A percentile compares a stretch with the other conserved stretches of the same genome.
phyloP scores from a whole-genome alignment of 1,284 basidiomycete genomes.

The Irpex sp. region DNA sequence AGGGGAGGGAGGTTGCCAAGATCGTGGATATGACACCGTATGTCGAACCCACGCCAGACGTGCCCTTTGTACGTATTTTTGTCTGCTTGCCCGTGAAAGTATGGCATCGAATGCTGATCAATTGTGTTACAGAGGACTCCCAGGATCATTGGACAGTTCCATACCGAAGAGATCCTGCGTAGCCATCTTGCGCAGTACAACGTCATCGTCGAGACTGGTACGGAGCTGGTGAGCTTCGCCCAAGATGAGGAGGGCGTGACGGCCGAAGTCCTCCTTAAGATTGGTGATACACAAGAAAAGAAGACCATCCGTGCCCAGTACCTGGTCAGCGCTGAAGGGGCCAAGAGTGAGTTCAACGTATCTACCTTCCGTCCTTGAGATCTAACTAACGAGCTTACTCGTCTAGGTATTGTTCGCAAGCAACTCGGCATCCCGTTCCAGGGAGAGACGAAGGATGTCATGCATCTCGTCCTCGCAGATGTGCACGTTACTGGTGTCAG shows the following conservation, averaged over 20 bases:
- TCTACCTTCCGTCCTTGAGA: too few species aligned
- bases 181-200: conserved; percentile 12
- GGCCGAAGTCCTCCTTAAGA: neutral
- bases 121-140: neutral
- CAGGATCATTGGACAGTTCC: neutral
- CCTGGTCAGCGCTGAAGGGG: conserved; percentile 15
- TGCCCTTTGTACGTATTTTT: neutral
- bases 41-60: neutral
- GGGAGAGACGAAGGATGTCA: conserved; percentile 19
- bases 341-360: conserved; percentile 6
- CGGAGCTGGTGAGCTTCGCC: conserved; percentile 13
- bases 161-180: conserved; percentile 13
- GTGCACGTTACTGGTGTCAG: conserved; percentile 14
- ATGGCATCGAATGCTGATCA: neutral
- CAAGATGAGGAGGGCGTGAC: conserved; percentile 13
- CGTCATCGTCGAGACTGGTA: conserved; percentile 12
- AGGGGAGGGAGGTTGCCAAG: neutral
- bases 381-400: neutral
- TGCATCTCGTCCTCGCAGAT: conserved; percentile 17
- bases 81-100: neutral
- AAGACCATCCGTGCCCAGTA: conserved; percentile 1
- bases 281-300: neutral
- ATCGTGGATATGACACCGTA: neutral
- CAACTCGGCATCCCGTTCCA: conserved; percentile 17
- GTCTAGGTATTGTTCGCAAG: conserved; percentile 10